A percentile compares a stretch with the other conserved stretches of the same genome.
Conservation (phyloP, 768 basidiomycete species). For the Lactifluus subvellereus region DNA sequence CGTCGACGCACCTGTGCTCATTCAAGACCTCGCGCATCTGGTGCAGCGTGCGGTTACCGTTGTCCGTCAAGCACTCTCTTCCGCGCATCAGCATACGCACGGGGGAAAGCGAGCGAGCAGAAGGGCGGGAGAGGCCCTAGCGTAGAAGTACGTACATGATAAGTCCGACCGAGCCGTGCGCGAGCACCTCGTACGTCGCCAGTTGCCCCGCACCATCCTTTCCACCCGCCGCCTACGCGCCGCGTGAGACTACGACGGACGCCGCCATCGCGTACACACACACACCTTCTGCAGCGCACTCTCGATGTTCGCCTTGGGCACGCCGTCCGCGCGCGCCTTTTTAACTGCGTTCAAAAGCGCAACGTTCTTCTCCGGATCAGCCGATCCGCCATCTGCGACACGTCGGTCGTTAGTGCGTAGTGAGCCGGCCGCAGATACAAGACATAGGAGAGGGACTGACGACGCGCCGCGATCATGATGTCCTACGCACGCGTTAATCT, state of each 20-base stretch:
- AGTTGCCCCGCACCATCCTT: slow-evolving; percentile 18
- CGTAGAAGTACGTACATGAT: slow-evolving; percentile 19
- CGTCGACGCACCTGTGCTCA: slow-evolving; percentile 20
- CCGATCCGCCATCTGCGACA: slow-evolving; percentile 20
- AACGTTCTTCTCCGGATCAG: slow-evolving; percentile 18
- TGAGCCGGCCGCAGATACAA: neutral
- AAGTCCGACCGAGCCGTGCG: slow-evolving; percentile 24
- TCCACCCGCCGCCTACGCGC: slow-evolving; percentile 13
- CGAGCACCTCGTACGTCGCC: slow-evolving; percentile 21
- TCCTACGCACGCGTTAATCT: slow-evolving; percentile 13
- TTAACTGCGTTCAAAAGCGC: slow-evolving; percentile 19
- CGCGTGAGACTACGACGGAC: no score
- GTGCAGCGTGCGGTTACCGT: slow-evolving; percentile 21
- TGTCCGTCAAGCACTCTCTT: slow-evolving; percentile 25
- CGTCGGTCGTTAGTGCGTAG: neutral
- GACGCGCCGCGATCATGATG: slow-evolving; percentile 22
- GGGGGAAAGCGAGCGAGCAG: no score
- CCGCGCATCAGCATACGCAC: neutral
- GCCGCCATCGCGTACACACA: no score
- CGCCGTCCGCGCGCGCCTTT: slow-evolving; percentile 18
- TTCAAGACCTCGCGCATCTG: slow-evolving; percentile 21
- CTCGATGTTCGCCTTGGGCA: slow-evolving; percentile 24
- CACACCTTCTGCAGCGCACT: slow-evolving; percentile 23
- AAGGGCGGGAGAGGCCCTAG: neutral
- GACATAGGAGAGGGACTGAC: slow-evolving; percentile 13